Conservation (phyloP, 2,329 filamentous ascomycete genomes). For the Karstenula rhodostoma region DNA sequence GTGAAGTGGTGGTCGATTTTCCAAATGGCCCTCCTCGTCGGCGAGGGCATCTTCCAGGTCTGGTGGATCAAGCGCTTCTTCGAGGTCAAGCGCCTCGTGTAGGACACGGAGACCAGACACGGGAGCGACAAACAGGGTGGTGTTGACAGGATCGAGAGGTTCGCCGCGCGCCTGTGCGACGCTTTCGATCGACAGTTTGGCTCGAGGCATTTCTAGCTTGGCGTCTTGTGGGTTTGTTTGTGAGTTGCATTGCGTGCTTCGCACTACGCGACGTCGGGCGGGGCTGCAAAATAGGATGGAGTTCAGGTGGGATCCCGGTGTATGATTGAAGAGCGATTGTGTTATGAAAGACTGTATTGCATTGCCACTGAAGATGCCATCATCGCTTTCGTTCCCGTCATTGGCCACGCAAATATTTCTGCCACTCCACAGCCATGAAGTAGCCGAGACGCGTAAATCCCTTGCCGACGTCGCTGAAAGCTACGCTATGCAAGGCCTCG, state of each 20-base stretch:
- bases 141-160: background rate
- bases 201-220: slow-evolving; percentile 10
- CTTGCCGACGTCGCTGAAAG: too few species aligned
- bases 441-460: too few species aligned
- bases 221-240: background rate
- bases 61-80: slow-evolving; percentile 99
- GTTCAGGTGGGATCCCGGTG: background rate
- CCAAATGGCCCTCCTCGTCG: slow-evolving; percentile 86
- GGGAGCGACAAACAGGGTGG: background rate
- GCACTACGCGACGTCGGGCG: background rate
- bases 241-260: background rate
- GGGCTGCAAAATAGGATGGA: slow-evolving; percentile 2
- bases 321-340: slow-evolving; percentile 1
- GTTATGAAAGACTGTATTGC: slow-evolving; percentile 2
- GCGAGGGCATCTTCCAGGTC: slow-evolving; percentile 96
- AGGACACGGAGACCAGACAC: slow-evolving; percentile 3
- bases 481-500: too few species aligned
- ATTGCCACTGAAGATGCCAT: background rate
- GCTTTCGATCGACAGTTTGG: background rate
- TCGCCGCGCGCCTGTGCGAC: too few species aligned
- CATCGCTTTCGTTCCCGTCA: too few species aligned
- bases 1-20: slow-evolving; percentile 99
- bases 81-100: slow-evolving; percentile 63
- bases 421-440: too few species aligned
- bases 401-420: too few species aligned